Base-by-base conservation (phyloP, 1,284 basidiomycete species). In the Irpex sp. region DNA sequence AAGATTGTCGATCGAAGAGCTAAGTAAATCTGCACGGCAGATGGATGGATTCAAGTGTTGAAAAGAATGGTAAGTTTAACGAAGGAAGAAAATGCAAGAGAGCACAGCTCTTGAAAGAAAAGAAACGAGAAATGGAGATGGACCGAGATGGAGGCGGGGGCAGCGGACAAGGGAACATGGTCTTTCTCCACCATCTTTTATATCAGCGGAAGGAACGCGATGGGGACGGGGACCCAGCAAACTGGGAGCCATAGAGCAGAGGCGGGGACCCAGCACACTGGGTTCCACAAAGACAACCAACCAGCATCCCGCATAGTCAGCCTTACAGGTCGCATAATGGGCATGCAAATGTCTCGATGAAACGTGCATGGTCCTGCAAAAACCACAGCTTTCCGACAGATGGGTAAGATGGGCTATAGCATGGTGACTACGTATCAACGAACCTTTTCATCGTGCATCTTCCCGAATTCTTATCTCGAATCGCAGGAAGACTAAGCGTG, bases 21-120 rank as follows among this genome's bases (percentile, higher is more conserved):
- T 8, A 58, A 19, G 33, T 8, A 58, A 47, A 31, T 33, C 43
- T 39, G 57, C 57, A 43, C 57, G n/a, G 57, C 37, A 39, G 36
- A 15, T 17, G 36, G 37, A 11, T 43, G 19, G 21, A 19, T 31
- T 26, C 11, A 43, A 43, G 19, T 7, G 21, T 7, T 58, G 15
- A 58, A 58, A 33, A 26, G 57, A 56, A 9, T 43, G 35, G 57
- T 47, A 58, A 43, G 36, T 17, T 39, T 19, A 58, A 58, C n/a
- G 33, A 46, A 43, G 37, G 19, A n/a, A 13, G 36, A 13, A 57
- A 39, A 57, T 15, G 43, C 11, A 46, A 46, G 11, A 58, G 57
- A 58, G 57, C 35, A 15, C 57, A n/a, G 57, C 57, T 58, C 57
- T 46, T 26, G 49, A 51, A 51, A 51, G 15, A 26, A 58, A 58